Conservation (phyloP, 2,329 filamentous ascomycete genomes). For the Botrytis paeoniae region DNA sequence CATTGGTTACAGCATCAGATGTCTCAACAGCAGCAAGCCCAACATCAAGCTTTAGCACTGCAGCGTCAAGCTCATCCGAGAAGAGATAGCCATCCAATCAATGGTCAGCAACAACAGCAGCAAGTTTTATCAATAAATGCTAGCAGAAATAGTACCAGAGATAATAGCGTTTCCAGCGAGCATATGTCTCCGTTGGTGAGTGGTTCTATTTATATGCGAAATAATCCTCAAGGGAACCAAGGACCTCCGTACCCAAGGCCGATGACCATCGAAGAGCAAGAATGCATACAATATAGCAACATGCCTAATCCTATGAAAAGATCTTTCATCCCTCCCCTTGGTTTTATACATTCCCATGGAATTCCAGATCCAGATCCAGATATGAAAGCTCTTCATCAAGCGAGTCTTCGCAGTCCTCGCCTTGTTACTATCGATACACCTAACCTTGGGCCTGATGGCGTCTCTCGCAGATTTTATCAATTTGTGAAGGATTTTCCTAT, state of each 20-base stretch:
- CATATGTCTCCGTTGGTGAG: neutral
- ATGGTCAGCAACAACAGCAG: constrained; percentile 13
- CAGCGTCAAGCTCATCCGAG: constrained; percentile 25
- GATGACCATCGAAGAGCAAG: constrained; percentile 3
- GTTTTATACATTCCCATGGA: constrained; percentile 39
- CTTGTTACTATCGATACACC: constrained; percentile 35
- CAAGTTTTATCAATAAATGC: constrained; percentile 11
- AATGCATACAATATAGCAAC: constrained; percentile 38
- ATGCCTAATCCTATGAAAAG: constrained; percentile 24
- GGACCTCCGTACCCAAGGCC: neutral
- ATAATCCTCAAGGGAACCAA: neutral
- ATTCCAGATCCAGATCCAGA: constrained; percentile 47
- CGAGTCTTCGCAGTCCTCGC: constrained; percentile 52
- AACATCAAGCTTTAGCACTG: constrained; percentile 22
- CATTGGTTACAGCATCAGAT: constrained; percentile 12
- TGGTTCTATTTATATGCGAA: neutral
- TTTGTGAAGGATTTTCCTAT: constrained; percentile 52
- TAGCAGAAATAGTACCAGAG: constrained; percentile 16
- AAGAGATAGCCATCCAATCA: constrained; percentile 21
- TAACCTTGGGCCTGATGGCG: constrained; percentile 30
- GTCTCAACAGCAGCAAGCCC: constrained; percentile 23
- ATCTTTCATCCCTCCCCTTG: constrained; percentile 40
- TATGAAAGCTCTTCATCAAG: constrained; percentile 55
- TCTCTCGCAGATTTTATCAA: constrained; percentile 48
- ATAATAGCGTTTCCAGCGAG: constrained; percentile 13